Evolutionary conservation across 192 early-diverging fungal species (phyloP), one percentile per base, ranked within the genome.

Genomic region (Coemansia umbellata): DNA sequence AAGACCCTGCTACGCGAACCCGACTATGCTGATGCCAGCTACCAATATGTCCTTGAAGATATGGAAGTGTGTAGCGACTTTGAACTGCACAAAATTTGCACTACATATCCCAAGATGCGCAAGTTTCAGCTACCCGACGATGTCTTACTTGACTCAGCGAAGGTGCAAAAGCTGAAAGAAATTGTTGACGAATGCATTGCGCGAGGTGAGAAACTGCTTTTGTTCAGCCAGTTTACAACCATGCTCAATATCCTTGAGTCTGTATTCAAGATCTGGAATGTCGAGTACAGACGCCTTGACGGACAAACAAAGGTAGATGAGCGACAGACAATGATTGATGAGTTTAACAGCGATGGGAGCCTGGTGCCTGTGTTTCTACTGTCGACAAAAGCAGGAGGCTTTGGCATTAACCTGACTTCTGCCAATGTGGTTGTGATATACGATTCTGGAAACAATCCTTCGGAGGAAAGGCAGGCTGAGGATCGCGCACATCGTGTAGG

Each of bases 401-500:
- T 92, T 50, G 90, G 90, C 35, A 84, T 92, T 48, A 92, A 92
- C 47, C 44, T 92, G 57, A 88, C 88, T 1, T 69, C 82, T 5
- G 88, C 90, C 24, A 87, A 87, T 49, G 80, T 86, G 4, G 90
- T 92, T 5, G 83, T 90, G n/a, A 75, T 87, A 40, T 85, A 80
- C 52, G 86, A 87, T 28, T 31, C 86, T 41, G 94, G 94, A 18
- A 91, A 87, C 57, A 96, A 96, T 45, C 94, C 94, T 1, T 91
- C 93, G 13, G 85, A 88, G 40, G 89, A 88, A 47, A 74, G 78
- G 18, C 87, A 91, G 60, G 93, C 93, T 0, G 88, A 92, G 64
- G 91, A 93, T 51, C 83, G 93, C 3, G 91, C 91, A 1, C 87
- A 89, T 68, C 85, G 87, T 23, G 89, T 96, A 17, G 93, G 93